Evolutionary conservation across 179 eudicot genomes (phyloP).

Genomic region (Amaranthus tricolor): DNA sequence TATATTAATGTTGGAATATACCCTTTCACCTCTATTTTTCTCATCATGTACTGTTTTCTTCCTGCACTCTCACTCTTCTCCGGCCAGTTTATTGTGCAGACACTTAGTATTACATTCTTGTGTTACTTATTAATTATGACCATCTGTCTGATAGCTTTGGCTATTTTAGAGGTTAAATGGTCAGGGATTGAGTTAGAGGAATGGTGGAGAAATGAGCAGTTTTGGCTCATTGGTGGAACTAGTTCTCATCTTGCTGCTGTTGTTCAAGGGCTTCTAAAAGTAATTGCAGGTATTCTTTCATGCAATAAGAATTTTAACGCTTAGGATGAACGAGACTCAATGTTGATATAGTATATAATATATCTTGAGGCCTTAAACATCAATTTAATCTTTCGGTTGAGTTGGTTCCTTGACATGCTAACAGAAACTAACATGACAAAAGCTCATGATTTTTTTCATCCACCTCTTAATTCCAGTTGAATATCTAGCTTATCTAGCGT

Average conservation of each 20-base stretch:
- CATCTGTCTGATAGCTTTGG: constrained; percentile 52
- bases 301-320: no score
- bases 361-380: no score
- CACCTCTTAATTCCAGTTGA: no score
- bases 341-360: neutral
- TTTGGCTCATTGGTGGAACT: constrained; percentile 87
- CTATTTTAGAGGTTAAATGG: constrained; percentile 82
- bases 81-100: constrained; percentile 71
- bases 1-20: constrained; percentile 78
- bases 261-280: constrained; percentile 78
- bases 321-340: neutral
- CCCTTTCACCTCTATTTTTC: constrained; percentile 83
- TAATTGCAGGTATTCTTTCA: constrained; percentile 55
- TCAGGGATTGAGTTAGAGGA: constrained; percentile 75
- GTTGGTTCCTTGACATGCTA: no score
- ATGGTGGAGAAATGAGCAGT: constrained; percentile 96
- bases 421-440: no score
- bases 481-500: no score
- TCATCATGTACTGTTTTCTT: constrained; percentile 79
- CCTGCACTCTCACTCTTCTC: constrained; percentile 87
- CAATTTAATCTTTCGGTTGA: no score
- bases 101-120: constrained; percentile 52
- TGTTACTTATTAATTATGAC: constrained; percentile 56
- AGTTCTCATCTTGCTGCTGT: constrained; percentile 85
- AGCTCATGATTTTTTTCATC: no score